Evolutionary conservation across 257 asterid species (phyloP).

Genomic region (Solanum bulbocastanum): DNA sequence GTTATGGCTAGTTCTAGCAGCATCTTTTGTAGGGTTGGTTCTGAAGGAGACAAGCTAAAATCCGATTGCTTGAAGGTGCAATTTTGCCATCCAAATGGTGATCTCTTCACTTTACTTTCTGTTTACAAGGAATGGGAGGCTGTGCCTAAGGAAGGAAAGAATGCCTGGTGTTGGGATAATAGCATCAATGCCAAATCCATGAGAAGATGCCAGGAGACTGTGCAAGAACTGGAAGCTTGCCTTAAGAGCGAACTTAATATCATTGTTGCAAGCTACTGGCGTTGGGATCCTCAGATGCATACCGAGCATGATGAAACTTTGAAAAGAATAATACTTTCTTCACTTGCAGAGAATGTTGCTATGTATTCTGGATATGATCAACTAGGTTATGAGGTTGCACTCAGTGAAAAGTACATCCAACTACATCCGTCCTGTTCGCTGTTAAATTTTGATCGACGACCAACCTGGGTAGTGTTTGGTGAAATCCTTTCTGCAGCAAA

Average conservation of each 20-base stretch:
- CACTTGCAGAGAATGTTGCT: slow-evolving; percentile 83
- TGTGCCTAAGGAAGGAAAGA: slow-evolving; percentile 37
- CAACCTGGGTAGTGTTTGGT: slow-evolving; percentile 83
- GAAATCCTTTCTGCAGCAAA: slow-evolving; percentile 59
- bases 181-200: slow-evolving; percentile 87
- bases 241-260: slow-evolving; percentile 58
- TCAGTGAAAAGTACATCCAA: slow-evolving; percentile 56
- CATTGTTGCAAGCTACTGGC: slow-evolving; percentile 76
- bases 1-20: slow-evolving; percentile 85
- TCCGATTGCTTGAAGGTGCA: slow-evolving; percentile 84
- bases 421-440: slow-evolving; percentile 88
- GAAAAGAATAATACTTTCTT: slow-evolving; percentile 54
- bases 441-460: slow-evolving; percentile 61
- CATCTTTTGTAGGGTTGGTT: slow-evolving; percentile 86
- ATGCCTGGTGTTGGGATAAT: slow-evolving; percentile 87
- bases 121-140: slow-evolving; percentile 82
- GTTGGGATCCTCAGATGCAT: slow-evolving; percentile 47
- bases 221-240: slow-evolving; percentile 61
- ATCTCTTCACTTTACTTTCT: slow-evolving; percentile 81
- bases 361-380: slow-evolving; percentile 87
- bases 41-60: slow-evolving; percentile 50
- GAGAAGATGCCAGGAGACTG: slow-evolving; percentile 81
- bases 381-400: slow-evolving; percentile 88
- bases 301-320: slow-evolving; percentile 50
- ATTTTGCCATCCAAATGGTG: slow-evolving; percentile 77